A percentile compares a stretch with the other conserved stretches of the same genome.
Conservation (phyloP, 805 yeast species). For the Teunomyces barrocoloradensis region DNA sequence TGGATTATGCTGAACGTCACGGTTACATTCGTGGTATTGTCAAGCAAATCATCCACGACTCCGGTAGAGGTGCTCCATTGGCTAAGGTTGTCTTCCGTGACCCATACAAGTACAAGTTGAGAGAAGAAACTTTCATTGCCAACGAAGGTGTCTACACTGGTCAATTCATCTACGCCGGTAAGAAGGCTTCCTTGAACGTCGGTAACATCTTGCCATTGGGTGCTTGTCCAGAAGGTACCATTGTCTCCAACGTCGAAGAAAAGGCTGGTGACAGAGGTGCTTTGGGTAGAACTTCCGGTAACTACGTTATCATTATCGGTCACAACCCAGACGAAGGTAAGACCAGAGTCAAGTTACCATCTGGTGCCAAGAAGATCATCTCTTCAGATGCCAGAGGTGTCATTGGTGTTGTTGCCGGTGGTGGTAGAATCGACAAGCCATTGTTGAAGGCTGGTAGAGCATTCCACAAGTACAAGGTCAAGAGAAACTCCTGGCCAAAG, state of each 20-base stretch:
- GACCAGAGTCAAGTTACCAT: conserved; percentile 99
- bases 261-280: conserved; percentile 99
- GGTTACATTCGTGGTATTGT: conserved; percentile 99
- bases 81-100: conserved; percentile 96
- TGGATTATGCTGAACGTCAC: conserved; percentile 99
- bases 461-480: conserved; percentile 98
- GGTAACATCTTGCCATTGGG: conserved; percentile 98
- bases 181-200: conserved; percentile 93
- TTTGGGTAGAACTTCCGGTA: conserved; percentile 98
- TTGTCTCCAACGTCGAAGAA: conserved; percentile 97
- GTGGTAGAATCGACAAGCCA: conserved; percentile 99
- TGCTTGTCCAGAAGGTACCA: conserved; percentile 98
- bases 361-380: conserved; percentile 97
- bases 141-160: conserved; percentile 99
- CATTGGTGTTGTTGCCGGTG: conserved; percentile 99
- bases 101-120: conserved; percentile 97
- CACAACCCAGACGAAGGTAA: conserved; percentile 99
- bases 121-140: conserved; percentile 98
- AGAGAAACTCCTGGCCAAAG: conserved; percentile 99
- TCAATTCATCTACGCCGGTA: conserved; percentile 98
- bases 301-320: conserved; percentile 97
- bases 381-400: conserved; percentile 98
- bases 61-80: conserved; percentile 99
- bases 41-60: conserved; percentile 97
- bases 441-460: conserved; percentile 99